Percentiles rank a stretch among this genome's conserved stretches.
Conservation (phyloP, 768 basidiomycete genomes). For the Russula sp. region DNA sequence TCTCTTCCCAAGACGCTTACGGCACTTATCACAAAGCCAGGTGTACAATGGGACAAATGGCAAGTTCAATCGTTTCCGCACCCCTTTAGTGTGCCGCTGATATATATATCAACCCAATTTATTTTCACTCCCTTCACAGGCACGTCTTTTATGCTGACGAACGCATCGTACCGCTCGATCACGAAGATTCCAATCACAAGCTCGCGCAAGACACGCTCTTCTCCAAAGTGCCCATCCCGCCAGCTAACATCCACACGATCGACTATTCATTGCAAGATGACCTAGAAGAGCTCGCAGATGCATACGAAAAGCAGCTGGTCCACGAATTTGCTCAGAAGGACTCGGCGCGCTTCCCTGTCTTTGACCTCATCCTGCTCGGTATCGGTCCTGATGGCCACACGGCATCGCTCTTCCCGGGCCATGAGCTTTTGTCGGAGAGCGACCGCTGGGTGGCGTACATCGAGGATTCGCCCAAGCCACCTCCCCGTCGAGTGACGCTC, state of each 20-base stretch:
- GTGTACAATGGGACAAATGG: slow-evolving; percentile 94
- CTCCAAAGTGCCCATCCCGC: slow-evolving; percentile 76
- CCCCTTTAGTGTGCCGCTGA: background rate
- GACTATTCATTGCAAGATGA: slow-evolving; percentile 64
- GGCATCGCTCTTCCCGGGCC: slow-evolving; percentile 94
- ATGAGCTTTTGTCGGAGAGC: slow-evolving; percentile 74
- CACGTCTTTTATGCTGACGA: slow-evolving; percentile 98
- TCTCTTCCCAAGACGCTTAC: slow-evolving; percentile 80
- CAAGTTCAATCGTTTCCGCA: slow-evolving; percentile 37
- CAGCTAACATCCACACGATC: slow-evolving; percentile 77
- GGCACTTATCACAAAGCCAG: slow-evolving; percentile 59
- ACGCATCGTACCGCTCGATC: slow-evolving; percentile 88
- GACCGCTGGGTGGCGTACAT: slow-evolving; percentile 95
- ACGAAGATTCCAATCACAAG: slow-evolving; percentile 88
- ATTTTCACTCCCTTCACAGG: slow-evolving; percentile 47
- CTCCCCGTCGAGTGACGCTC: slow-evolving; percentile 84
- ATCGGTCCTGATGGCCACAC: slow-evolving; percentile 99
- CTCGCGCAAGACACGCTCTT: slow-evolving; percentile 74
- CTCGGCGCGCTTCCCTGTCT: slow-evolving; percentile 92
- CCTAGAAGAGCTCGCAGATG: slow-evolving; percentile 75
- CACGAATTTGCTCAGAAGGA: slow-evolving; percentile 89
- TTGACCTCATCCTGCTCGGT: slow-evolving; percentile 95
- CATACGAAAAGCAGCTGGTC: slow-evolving; percentile 83
- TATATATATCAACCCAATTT: too few species aligned
- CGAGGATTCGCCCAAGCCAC: slow-evolving; percentile 93